Evolutionary conservation across 305 asterid genomes (phyloP), one percentile per base, ranked within the genome.

Genomic region (Rubia peregrina): DNA sequence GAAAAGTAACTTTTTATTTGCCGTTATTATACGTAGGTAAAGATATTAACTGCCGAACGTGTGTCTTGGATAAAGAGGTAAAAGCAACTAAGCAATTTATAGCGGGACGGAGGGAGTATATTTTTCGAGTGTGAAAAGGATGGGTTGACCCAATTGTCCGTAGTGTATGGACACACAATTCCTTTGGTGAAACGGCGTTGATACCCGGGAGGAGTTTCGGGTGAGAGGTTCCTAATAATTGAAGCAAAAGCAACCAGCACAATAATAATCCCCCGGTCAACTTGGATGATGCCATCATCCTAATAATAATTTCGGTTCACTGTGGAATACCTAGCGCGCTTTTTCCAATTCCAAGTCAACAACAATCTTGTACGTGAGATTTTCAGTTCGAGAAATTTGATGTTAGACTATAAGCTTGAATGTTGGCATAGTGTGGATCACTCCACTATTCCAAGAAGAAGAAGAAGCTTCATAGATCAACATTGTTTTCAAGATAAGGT

Each of bases 301-400:
- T 51, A 51, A 51, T 17, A 51, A 51, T n/a, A 22, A 51, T 51
- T 12, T 68, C 6, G 0, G 5, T 13, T 22, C 19, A 36, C 64
- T 67, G 69, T 24, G 13, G 62, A 16, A 21, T 75, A 86, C 95
- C 91, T 85, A 88, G 82, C 79, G 74, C 90, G 69, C 87, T 61
- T 51, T 71, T 68, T 67, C 61, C 61, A 49, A 17, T 36, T 26
- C 38, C 2, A 78, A 77, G 87, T 88, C 88, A 85, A 85, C 59
- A 51, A 44, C 56, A 61, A 4, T n/a, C 57, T n/a, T 33, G 65
- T 67, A 17, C 43, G 22, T 74, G 1, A 51, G 59, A 51, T 22
- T 22, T 60, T 60, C 40, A 61, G 65, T 61, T 26, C 10, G 5
- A 61, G 6, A 51, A 16, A 4, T 0, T 17, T 17, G 59, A 17